phyloP scores from a whole-genome alignment of 1,284 basidiomycete species.

The Austroboletus niveus region DNA sequence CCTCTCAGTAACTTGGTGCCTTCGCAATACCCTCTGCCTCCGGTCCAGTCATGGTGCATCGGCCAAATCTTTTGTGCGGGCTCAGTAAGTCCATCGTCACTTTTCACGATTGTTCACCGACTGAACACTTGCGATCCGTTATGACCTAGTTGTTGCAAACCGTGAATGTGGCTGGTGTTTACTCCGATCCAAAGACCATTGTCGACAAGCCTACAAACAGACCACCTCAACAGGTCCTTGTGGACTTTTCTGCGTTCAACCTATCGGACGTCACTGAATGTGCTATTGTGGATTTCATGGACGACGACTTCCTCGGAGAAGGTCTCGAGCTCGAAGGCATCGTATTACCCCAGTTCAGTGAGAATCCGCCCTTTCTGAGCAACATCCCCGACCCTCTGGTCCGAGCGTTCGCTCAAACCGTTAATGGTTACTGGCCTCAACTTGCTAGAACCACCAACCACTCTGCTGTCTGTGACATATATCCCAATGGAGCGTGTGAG shows the following conservation, averaged over 20 bases:
- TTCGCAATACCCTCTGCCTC: slow-evolving; percentile 68
- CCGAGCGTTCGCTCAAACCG: slow-evolving; percentile 71
- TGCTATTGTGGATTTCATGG: slow-evolving; percentile 66
- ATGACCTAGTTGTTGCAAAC: slow-evolving; percentile 71
- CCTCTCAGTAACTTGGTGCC: slow-evolving; percentile 55
- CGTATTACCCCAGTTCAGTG: slow-evolving; percentile 60
- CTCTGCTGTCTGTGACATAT: slow-evolving; percentile 60
- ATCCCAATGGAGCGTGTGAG: slow-evolving; percentile 58
- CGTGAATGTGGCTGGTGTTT: slow-evolving; percentile 77
- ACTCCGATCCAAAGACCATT: slow-evolving; percentile 84
- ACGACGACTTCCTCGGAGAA: slow-evolving; percentile 80
- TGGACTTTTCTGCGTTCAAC: slow-evolving; percentile 64
- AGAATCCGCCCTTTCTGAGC: slow-evolving; percentile 64
- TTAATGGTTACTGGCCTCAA: slow-evolving; percentile 81
- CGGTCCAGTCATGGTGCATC: slow-evolving; percentile 75
- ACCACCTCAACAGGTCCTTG: slow-evolving; percentile 61
- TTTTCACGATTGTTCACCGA: neutral
- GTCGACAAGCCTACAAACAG: slow-evolving; percentile 86
- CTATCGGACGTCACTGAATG: slow-evolving; percentile 50
- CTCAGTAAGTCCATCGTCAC: slow-evolving; percentile 45
- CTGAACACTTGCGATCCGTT: neutral
- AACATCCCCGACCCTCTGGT: slow-evolving; percentile 74
- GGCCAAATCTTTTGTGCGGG: slow-evolving; percentile 85
- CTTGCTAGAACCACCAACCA: slow-evolving; percentile 76
- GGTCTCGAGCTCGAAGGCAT: slow-evolving; percentile 78